A percentile compares a stretch with the other conserved stretches of the same genome.
Evolutionary conservation across 2,329 filamentous ascomycete genomes (phyloP).

Genomic region (Fusarium verticillioides): DNA sequence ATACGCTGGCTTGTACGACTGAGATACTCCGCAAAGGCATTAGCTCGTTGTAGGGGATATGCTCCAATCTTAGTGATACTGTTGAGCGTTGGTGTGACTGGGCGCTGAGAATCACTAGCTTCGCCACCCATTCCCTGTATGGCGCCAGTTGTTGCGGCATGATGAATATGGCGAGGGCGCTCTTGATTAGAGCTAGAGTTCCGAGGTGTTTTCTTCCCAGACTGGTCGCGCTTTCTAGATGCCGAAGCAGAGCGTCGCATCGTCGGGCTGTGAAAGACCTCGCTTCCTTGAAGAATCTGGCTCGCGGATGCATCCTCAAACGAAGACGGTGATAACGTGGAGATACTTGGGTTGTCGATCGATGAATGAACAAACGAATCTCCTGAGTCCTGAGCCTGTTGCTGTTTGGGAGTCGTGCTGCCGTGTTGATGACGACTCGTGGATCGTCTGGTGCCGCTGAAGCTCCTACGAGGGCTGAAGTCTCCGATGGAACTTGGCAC

Average conservation of each 20-base stretch:
- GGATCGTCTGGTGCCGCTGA: conserved; percentile 68
- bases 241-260: conserved; percentile 64
- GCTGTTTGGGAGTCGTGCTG: conserved; percentile 51
- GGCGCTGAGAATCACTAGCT: conserved; percentile 30
- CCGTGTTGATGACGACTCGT: conserved; percentile 54
- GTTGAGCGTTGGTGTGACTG: conserved; percentile 58
- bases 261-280: conserved; percentile 86
- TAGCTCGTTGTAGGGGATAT: conserved; percentile 85
- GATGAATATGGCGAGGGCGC: conserved; percentile 32
- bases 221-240: conserved; percentile 41
- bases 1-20: conserved; percentile 82
- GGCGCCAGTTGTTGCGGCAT: conserved; percentile 55
- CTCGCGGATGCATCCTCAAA: conserved; percentile 87
- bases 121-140: conserved; percentile 33
- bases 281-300: conserved; percentile 87
- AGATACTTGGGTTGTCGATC: conserved; percentile 79
- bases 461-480: conserved; percentile 66
- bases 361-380: conserved; percentile 80
- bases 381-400: conserved; percentile 56
- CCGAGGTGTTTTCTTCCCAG: conserved; percentile 24
- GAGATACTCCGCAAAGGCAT: conserved; percentile 84
- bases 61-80: conserved; percentile 70
- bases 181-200: conserved; percentile 24
- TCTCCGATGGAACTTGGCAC: conserved; percentile 57
- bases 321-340: conserved; percentile 74